phyloP scores from a whole-genome alignment of 805 yeast genomes.

The Ogataea haglerorum region DNA sequence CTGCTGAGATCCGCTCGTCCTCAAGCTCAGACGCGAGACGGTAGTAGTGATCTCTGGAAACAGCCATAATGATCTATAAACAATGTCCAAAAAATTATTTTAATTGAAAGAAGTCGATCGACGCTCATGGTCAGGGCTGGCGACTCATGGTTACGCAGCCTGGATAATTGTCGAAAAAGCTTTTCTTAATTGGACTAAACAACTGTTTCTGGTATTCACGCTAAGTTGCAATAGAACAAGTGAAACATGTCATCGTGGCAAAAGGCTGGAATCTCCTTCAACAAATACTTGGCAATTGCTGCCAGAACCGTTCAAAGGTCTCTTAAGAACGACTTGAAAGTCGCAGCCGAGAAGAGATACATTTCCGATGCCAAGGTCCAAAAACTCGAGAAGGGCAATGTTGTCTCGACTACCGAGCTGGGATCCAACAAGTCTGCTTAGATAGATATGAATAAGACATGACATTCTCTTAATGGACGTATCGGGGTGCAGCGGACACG shows the following conservation, averaged over 20 bases:
- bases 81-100: background rate
- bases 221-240: constrained; percentile 6
- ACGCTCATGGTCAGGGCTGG: background rate
- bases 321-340: constrained; percentile 81
- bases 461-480: constrained; percentile 7
- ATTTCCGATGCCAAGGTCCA: constrained; percentile 69
- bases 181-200: constrained; percentile 13
- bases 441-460: constrained; percentile 9
- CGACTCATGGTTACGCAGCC: constrained; percentile 12
- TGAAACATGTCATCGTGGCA: constrained; percentile 55
- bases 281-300: constrained; percentile 87
- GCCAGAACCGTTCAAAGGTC: constrained; percentile 86
- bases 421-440: constrained; percentile 18
- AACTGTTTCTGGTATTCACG: constrained; percentile 10
- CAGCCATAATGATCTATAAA: constrained; percentile 24
- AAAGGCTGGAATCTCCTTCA: constrained; percentile 69
- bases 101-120: constrained; percentile 12
- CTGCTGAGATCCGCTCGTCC: constrained; percentile 68
- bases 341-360: constrained; percentile 68
- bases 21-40: constrained; percentile 73
- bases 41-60: constrained; percentile 74
- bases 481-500: constrained; percentile 1
- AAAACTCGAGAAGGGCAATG: constrained; percentile 67
- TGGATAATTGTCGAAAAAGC: constrained; percentile 19
- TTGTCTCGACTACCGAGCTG: constrained; percentile 26